Conservation (phyloP, 768 basidiomycete species). For the Pisolithus tinctorius region DNA sequence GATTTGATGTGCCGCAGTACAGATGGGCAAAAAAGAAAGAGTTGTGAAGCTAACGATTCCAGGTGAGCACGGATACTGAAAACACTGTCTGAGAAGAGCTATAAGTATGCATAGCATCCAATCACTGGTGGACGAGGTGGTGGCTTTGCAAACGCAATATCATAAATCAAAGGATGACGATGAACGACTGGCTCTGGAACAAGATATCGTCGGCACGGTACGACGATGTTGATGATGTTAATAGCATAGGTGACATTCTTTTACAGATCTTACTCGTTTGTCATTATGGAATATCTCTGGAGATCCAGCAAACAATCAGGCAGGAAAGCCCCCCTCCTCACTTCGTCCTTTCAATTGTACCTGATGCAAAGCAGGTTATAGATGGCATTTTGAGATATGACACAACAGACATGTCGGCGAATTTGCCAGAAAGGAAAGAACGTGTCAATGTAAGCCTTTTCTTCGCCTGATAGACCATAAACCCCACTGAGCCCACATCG, state of each 20-base stretch:
- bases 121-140: background rate
- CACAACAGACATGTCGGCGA: no score
- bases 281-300: background rate
- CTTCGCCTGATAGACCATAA: no score
- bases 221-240: background rate
- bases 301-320: no score
- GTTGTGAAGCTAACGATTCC: background rate
- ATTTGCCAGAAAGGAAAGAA: no score
- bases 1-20: no score
- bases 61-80: background rate
- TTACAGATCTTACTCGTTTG: background rate
- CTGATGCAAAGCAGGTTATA: no score
- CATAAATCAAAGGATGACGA: background rate
- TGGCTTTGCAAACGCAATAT: background rate
- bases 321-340: no score
- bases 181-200: background rate
- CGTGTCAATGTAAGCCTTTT: no score
- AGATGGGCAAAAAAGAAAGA: background rate
- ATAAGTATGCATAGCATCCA: background rate
- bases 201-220: background rate
- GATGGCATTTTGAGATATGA: no score
- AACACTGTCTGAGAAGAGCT: no score
- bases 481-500: no score
- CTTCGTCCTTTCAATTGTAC: no score
- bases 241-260: background rate